A percentile compares a stretch with the other conserved stretches of the same genome.
Evolutionary conservation across 1,139 yeast species (phyloP).

Genomic region (Tardiomyces depauwii): DNA sequence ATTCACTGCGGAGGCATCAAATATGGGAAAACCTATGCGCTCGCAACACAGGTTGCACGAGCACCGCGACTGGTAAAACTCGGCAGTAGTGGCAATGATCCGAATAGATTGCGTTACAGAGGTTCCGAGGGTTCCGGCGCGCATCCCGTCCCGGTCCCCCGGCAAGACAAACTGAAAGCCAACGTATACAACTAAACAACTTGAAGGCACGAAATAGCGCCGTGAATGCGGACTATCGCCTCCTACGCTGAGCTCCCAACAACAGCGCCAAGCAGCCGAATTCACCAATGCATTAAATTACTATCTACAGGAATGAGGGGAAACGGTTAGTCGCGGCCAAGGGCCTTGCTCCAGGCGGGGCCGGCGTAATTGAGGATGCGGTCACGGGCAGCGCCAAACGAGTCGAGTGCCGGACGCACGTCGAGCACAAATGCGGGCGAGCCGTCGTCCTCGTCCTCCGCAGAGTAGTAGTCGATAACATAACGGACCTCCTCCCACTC

Average conservation of each 20-base stretch:
- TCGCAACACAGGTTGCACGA: too few species aligned
- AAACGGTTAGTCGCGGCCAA: constrained; percentile 23
- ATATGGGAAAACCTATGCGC: too few species aligned
- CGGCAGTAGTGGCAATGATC: too few species aligned
- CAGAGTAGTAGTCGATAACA: constrained; percentile 87
- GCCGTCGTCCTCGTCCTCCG: constrained; percentile 86
- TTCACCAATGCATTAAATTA: too few species aligned
- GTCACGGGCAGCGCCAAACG: constrained; percentile 49
- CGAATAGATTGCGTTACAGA: too few species aligned
- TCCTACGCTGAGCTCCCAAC: too few species aligned
- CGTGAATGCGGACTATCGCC: too few species aligned
- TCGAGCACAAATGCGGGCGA: constrained; percentile 87
- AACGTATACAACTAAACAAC: background rate
- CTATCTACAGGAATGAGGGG: too few species aligned
- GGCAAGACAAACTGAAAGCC: background rate
- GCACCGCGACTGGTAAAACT: too few species aligned
- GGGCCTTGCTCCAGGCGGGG: constrained; percentile 35
- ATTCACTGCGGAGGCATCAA: too few species aligned
- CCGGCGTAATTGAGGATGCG: constrained; percentile 45
- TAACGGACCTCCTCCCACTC: constrained; percentile 63
- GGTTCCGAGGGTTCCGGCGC: too few species aligned
- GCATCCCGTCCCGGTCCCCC: background rate
- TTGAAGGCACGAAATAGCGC: too few species aligned
- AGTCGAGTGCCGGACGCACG: constrained; percentile 90
- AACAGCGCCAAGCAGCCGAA: background rate